Conservation (phyloP, 371 early-diverging fungal species). For the Mucor circinelloides region DNA sequence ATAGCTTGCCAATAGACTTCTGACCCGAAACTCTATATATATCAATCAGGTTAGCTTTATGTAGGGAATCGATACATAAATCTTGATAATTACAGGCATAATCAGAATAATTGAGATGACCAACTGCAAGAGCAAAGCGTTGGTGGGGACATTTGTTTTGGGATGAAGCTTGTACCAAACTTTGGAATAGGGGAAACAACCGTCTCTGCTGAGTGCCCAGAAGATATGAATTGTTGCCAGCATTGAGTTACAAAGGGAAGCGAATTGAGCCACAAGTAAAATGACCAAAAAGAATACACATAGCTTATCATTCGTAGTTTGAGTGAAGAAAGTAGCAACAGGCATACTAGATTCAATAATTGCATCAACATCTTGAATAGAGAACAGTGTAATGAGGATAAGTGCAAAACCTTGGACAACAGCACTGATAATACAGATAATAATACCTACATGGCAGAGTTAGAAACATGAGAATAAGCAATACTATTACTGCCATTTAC, state of each 20-base stretch:
- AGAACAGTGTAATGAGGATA: constrained; percentile 37
- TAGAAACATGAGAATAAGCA: neutral
- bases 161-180: constrained; percentile 23
- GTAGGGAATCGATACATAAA: neutral
- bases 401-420: constrained; percentile 39
- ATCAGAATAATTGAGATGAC: constrained; percentile 28
- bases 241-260: constrained; percentile 28
- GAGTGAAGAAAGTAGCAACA: constrained; percentile 23
- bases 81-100: constrained; percentile 26
- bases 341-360: constrained; percentile 21
- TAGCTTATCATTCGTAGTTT: constrained; percentile 14
- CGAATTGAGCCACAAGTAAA: constrained; percentile 26
- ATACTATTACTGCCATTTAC: neutral
- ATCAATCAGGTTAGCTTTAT: neutral
- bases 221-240: constrained; percentile 23
- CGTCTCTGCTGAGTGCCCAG: constrained; percentile 35
- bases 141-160: constrained; percentile 18
- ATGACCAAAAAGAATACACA: constrained; percentile 32
- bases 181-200: constrained; percentile 24
- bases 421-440: constrained; percentile 39
- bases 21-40: constrained; percentile 25
- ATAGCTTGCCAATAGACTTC: constrained; percentile 34
- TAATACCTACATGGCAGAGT: constrained; percentile 12
- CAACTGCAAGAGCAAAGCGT: constrained; percentile 16
- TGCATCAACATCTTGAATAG: constrained; percentile 44